These are phyloP conservation scores for Ophiostoma ips DNA, from an alignment of 2,329 filamentous ascomycete genomes.

Conservation along the genomic window DNA sequence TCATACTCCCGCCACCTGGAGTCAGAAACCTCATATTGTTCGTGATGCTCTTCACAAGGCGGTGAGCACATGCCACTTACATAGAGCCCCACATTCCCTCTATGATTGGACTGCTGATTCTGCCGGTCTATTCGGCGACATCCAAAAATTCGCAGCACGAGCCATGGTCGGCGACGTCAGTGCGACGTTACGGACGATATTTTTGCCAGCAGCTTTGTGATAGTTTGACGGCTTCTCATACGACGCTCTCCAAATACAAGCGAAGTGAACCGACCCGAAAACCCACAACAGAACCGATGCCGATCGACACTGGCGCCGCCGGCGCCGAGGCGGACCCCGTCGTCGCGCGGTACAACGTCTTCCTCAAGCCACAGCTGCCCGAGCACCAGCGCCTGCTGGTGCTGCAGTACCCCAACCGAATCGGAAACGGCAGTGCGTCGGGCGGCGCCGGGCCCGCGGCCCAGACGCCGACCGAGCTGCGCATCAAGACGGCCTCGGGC, in stretches of 20 bases:
- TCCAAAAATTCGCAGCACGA: background rate
- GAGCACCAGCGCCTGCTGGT: slow-evolving; percentile 56
- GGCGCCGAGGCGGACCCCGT: slow-evolving; percentile 53
- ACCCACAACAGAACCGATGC: background rate
- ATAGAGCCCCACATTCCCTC: background rate
- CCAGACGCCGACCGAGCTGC: slow-evolving; percentile 55
- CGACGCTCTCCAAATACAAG: too few species aligned
- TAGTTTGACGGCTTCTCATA: too few species aligned
- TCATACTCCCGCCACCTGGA: too few species aligned
- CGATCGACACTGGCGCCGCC: slow-evolving; percentile 6
- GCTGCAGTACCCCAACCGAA: slow-evolving; percentile 78
- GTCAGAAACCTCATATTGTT: too few species aligned
- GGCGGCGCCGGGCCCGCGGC: background rate
- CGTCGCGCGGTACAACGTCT: slow-evolving; percentile 67
- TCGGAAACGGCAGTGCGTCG: slow-evolving; percentile 31
- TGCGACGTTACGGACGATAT: too few species aligned
- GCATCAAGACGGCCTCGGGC: slow-evolving; percentile 67
- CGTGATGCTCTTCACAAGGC: too few species aligned
- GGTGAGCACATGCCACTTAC: background rate
- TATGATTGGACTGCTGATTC: background rate
- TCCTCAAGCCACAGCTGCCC: slow-evolving; percentile 61
- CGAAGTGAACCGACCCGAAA: too few species aligned
- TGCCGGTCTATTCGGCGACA: background rate
- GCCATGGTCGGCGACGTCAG: background rate
- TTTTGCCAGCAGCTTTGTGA: background rate